Conservation (phyloP, 257 asterid species). For the Handroanthus guayacan region DNA sequence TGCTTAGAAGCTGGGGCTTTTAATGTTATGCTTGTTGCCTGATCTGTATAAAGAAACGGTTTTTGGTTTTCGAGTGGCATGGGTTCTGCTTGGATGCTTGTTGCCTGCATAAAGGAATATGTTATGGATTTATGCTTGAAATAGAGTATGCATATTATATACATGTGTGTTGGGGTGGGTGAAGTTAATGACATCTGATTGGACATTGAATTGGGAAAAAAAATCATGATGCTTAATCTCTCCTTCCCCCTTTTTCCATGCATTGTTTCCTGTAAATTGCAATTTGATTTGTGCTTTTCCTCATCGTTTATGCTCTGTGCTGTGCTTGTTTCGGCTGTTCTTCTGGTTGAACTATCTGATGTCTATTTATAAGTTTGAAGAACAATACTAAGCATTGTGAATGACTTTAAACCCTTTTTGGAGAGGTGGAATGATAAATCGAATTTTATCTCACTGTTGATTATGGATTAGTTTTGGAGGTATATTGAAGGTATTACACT, state of each 20-base stretch:
- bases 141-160: too few relatives aligned
- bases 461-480: not conserved
- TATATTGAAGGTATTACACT: conserved; percentile 3
- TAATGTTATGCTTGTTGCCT: not conserved
- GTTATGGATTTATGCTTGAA: conserved; percentile 1
- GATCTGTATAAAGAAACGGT: conserved; percentile 4
- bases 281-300: conserved; percentile 1
- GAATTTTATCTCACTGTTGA: not conserved
- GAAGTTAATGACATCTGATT: conserved; percentile 12
- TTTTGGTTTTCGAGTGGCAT: not conserved
- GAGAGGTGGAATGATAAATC: not conserved
- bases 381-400: conserved; percentile 1
- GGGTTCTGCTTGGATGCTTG: not conserved
- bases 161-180: not conserved
- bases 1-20: not conserved
- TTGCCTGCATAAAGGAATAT: not conserved
- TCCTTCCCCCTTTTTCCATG: not conserved
- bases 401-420: not conserved
- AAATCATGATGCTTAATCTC: not conserved
- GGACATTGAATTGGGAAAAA: not conserved
- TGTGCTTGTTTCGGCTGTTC: conserved; percentile 2
- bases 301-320: not conserved
- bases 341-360: not conserved
- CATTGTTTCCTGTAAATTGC: not conserved
- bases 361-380: conserved; percentile 8